These are phyloP conservation scores for Hymenoscyphus linearis DNA, from an alignment of 2,329 filamentous ascomycete genomes.

Conservation along the genomic window DNA sequence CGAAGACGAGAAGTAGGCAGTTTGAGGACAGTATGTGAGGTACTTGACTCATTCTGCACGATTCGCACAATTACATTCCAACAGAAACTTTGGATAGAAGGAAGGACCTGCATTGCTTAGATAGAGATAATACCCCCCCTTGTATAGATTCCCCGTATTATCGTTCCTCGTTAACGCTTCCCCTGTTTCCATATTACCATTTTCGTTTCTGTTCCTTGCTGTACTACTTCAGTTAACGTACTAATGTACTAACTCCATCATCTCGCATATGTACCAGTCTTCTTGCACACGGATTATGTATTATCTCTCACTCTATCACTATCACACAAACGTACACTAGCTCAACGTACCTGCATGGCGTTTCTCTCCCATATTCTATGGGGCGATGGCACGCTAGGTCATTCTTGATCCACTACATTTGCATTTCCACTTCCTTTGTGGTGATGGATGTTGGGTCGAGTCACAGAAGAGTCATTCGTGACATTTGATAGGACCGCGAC, in stretches of 20 bases:
- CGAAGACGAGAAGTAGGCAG: conserved; percentile 43
- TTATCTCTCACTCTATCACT: too few relatives aligned
- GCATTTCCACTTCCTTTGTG: too few relatives aligned
- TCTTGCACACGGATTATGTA: too few relatives aligned
- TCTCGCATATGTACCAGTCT: not conserved
- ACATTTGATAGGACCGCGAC: too few relatives aligned
- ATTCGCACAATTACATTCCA: not conserved
- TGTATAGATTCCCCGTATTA: not conserved
- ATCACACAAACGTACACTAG: too few relatives aligned
- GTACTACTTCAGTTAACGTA: not conserved
- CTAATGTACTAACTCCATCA: not conserved
- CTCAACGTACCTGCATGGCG: too few relatives aligned
- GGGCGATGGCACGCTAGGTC: too few relatives aligned
- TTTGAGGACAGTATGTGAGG: conserved; percentile 40
- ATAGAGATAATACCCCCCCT: not conserved
- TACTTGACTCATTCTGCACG: not conserved
- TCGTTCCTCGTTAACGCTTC: not conserved
- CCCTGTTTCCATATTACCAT: not conserved
- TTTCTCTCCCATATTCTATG: too few relatives aligned
- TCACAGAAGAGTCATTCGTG: too few relatives aligned
- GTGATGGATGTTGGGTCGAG: too few relatives aligned
- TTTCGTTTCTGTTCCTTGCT: not conserved
- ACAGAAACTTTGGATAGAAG: not conserved
- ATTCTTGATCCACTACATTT: too few relatives aligned
- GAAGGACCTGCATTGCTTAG: not conserved